Conservation (phyloP, 1,139 yeast species). For the Yamadazyma membranifaciens region DNA sequence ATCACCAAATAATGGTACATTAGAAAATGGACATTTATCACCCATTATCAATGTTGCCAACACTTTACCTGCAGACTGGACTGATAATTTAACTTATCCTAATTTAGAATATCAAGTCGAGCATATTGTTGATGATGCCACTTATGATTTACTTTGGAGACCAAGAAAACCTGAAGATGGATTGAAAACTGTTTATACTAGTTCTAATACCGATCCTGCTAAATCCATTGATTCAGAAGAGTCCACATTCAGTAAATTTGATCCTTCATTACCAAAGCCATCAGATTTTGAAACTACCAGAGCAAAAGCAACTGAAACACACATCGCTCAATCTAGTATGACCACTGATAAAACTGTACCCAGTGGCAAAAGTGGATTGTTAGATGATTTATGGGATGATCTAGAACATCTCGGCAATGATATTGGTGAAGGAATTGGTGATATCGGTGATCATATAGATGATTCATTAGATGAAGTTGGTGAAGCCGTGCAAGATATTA, state of each 20-base stretch:
- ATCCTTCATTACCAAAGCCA: conserved; percentile 33
- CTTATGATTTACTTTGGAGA: conserved; percentile 52
- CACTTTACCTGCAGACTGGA: conserved; percentile 51
- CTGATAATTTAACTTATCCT: conserved; percentile 55
- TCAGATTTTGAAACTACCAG: conserved; percentile 22
- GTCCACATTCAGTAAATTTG: conserved; percentile 16
- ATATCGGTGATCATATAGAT: conserved; percentile 15
- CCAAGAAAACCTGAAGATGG: conserved; percentile 11
- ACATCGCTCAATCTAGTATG: neutral
- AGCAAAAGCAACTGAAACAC: neutral
- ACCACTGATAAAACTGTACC: neutral
- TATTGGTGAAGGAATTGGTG: conserved; percentile 15
- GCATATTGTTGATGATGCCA: conserved; percentile 46
- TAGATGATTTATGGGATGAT: conserved; percentile 16
- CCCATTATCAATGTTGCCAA: conserved; percentile 24
- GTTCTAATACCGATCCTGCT: conserved; percentile 18
- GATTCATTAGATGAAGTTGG: conserved; percentile 16
- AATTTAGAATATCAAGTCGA: conserved; percentile 51
- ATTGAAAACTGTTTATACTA: conserved; percentile 9
- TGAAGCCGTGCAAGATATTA: conserved; percentile 8
- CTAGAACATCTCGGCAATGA: conserved; percentile 16
- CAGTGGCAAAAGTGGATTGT: neutral
- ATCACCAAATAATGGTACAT: conserved; percentile 60
- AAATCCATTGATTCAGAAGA: conserved; percentile 29
- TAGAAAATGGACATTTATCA: conserved; percentile 11